phyloP scores from a whole-genome alignment of 2,329 filamentous ascomycete species.

The Aspergillus oerlinghausenensis region DNA sequence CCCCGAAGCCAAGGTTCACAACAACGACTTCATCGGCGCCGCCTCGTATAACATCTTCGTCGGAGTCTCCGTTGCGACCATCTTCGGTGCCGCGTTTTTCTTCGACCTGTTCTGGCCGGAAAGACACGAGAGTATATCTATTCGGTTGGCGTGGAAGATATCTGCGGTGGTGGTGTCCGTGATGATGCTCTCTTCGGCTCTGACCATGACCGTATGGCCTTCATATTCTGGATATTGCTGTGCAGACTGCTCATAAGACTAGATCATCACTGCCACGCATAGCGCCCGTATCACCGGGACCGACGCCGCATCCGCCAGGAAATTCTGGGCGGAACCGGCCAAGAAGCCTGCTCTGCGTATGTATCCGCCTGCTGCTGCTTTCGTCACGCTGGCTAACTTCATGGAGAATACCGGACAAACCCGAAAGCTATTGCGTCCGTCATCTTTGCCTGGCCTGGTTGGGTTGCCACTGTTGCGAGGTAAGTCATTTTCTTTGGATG shows the following conservation, averaged over 20 bases:
- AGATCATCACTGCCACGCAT: constrained; percentile 46
- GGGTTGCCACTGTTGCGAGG: constrained; percentile 44
- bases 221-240: not conserved
- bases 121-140: constrained; percentile 45
- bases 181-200: constrained; percentile 42
- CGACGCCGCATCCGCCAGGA: constrained; percentile 21
- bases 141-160: constrained; percentile 53
- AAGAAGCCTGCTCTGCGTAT: constrained; percentile 32
- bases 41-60: constrained; percentile 57
- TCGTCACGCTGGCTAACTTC: not conserved
- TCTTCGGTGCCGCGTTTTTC: constrained; percentile 58
- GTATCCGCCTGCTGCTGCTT: not conserved
- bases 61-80: constrained; percentile 53
- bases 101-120: constrained; percentile 60
- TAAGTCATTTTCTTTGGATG: constrained; percentile 17
- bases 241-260: not conserved
- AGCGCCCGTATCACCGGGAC: constrained; percentile 45
- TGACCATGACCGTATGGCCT: constrained; percentile 44
- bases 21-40: constrained; percentile 53
- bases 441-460: constrained; percentile 52
- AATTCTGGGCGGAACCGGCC: constrained; percentile 24
- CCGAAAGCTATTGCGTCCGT: constrained; percentile 48
- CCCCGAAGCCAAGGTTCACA: constrained; percentile 44
- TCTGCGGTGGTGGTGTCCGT: constrained; percentile 47
- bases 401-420: constrained; percentile 44